Evolutionary conservation across 2,329 filamentous ascomycete genomes (phyloP).

Genomic region (Diaporthe ilicicola): DNA sequence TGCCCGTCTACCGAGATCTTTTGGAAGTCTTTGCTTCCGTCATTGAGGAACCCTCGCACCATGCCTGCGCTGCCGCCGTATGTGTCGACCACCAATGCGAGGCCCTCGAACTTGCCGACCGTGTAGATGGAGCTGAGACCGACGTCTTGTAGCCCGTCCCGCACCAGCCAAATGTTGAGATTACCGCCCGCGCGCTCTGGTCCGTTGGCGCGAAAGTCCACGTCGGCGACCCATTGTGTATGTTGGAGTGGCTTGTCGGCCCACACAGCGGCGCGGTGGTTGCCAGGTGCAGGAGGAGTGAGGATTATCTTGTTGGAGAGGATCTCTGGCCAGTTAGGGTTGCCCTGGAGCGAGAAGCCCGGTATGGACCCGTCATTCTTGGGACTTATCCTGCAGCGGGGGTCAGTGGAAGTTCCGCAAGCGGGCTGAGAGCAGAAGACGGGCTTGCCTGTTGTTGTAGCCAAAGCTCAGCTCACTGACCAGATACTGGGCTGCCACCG

Average conservation of each 20-base stretch:
- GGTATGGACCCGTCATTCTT: conserved; percentile 62
- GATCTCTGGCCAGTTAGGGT: conserved; percentile 64
- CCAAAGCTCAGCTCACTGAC: conserved; percentile 83
- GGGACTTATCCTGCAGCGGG: conserved; percentile 67
- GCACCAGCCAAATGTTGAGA: conserved; percentile 91
- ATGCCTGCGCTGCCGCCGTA: conserved; percentile 81
- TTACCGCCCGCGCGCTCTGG: conserved; percentile 88
- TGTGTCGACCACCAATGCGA: conserved; percentile 86
- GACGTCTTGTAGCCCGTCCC: conserved; percentile 70
- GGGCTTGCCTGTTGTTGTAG: conserved; percentile 65
- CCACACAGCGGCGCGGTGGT: conserved; percentile 86
- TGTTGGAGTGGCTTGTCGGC: conserved; percentile 69
- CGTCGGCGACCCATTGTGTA: conserved; percentile 80
- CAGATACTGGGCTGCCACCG: conserved; percentile 69
- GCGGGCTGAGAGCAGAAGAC: conserved; percentile 3
- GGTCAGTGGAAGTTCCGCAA: conserved; percentile 5
- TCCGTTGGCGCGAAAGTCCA: conserved; percentile 88
- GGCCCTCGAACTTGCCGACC: conserved; percentile 85
- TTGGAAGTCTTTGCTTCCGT: conserved; percentile 83
- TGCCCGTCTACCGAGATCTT: conserved; percentile 83
- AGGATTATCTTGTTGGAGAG: conserved; percentile 93
- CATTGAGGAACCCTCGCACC: conserved; percentile 92
- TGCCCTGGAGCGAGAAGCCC: conserved; percentile 63
- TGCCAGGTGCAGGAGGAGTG: conserved; percentile 87
- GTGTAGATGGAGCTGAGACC: conserved; percentile 85